Evolutionary conservation across 495 filamentous ascomycete species (phyloP), one percentile per base, ranked within the genome.

Genomic region (Pseudotulostoma volvatum): DNA sequence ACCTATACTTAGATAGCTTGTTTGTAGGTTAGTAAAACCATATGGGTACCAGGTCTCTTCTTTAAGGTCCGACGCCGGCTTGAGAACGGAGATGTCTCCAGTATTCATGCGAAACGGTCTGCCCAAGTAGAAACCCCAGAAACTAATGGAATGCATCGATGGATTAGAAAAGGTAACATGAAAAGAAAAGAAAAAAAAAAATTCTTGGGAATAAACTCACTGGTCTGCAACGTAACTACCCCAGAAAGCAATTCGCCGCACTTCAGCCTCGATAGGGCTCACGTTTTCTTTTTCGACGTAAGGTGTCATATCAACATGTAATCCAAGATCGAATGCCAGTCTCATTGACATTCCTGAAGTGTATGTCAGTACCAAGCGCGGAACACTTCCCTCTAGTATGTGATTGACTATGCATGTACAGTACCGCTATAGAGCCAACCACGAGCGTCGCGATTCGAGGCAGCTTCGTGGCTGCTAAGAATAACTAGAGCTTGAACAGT

Each of bases 381-480:
- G n/a, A n/a, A n/a, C n/a, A n/a, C 9, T n/a, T 30, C 13, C 25
- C 31, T 3, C 4, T 3, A 16, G 2, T 15, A 9, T 8, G 18
- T 17, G 1, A 18, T 31, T 2, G 9, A 13, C 13, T 3, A 9
- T n/a, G 15, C 16, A 42, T 35, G 25, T 21, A 28, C 19, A 47
- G 37, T 49, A 63, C 64, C 66, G 33, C 59, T 63, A 43, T 70
- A 68, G 0, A 70, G 46, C 66, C 65, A 68, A 9, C 67, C 67
- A 8, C 65, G 60, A 35, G 67, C 61, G 48, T 70, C 67, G 3
- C 61, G 56, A 37, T 61, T 67, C 0, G 59, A 60, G 5, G 58
- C 56, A 2, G 58, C 59, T 38, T 70, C 67, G 37, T 66, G 59
- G 16, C 55, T 63, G 34, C 64, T 68, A 40, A 70, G 42, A 14